Conservation (phyloP, 106 monocot species). For the Gastrodia elata region DNA sequence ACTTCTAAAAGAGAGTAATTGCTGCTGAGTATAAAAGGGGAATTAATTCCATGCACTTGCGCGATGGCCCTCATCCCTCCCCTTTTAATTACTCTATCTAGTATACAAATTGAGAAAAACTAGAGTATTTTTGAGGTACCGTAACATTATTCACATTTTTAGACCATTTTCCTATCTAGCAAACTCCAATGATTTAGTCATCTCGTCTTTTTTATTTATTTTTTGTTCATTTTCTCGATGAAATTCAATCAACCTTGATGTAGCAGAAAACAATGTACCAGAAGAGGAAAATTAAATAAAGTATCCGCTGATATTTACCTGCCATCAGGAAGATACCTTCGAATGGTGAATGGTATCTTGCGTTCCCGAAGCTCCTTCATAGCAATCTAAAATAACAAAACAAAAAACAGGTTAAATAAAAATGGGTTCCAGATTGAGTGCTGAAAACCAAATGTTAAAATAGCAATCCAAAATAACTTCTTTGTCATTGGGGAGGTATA, state of each 20-base stretch:
- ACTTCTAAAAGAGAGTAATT: too few species aligned
- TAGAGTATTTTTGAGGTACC: too few species aligned
- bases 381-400: slow-evolving; percentile 40
- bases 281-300: background rate
- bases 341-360: slow-evolving; percentile 70
- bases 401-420: background rate
- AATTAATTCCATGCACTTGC: too few species aligned
- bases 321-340: slow-evolving; percentile 68
- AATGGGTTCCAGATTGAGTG: background rate
- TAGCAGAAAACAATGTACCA: background rate
- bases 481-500: too few species aligned
- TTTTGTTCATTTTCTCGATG: background rate
- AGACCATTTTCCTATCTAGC: too few species aligned
- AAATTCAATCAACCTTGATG: background rate
- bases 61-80: too few species aligned
- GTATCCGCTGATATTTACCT: slow-evolving; percentile 22
- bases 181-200: too few species aligned
- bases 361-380: slow-evolving; percentile 63
- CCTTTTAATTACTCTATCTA: too few species aligned
- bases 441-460: background rate
- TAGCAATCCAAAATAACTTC: background rate
- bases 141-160: too few species aligned
- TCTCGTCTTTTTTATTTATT: background rate
- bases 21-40: too few species aligned
- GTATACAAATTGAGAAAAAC: too few species aligned